Evolutionary conservation across 352 stramenopile species (phyloP).

Genomic region (Elongisporangium anandrum): DNA sequence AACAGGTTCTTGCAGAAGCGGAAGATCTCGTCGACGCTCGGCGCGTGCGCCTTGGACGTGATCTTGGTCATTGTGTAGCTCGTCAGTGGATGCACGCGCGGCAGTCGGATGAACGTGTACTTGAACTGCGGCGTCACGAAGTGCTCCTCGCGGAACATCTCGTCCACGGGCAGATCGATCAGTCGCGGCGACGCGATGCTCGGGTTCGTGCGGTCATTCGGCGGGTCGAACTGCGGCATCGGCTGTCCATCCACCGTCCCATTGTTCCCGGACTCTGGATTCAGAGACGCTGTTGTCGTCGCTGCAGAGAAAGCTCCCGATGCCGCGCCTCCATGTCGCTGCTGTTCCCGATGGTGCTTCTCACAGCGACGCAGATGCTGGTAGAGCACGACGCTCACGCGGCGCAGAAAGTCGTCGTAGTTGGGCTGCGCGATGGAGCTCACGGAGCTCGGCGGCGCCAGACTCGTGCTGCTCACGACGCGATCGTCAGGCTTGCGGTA

Average conservation of each 20-base stretch:
- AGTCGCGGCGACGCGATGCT: slow-evolving; percentile 54
- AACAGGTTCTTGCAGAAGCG: slow-evolving; percentile 94
- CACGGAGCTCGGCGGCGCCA: slow-evolving; percentile 65
- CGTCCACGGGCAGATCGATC: slow-evolving; percentile 67
- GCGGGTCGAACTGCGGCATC: slow-evolving; percentile 5
- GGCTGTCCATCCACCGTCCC: neutral
- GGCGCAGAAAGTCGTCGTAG: slow-evolving; percentile 87
- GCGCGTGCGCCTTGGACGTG: slow-evolving; percentile 74
- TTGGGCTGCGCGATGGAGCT: slow-evolving; percentile 87
- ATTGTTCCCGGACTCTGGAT: neutral
- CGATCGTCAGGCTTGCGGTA: slow-evolving; percentile 82
- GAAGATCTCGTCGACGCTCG: slow-evolving; percentile 91
- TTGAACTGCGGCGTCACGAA: slow-evolving; percentile 88
- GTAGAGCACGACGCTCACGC: slow-evolving; percentile 87
- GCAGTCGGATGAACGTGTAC: slow-evolving; percentile 80
- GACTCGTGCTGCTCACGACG: slow-evolving; percentile 47
- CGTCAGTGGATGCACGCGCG: slow-evolving; percentile 68
- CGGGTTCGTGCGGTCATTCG: slow-evolving; percentile 12
- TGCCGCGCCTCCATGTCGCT: slow-evolving; percentile 27
- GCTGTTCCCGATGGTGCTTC: slow-evolving; percentile 69
- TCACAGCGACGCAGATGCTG: slow-evolving; percentile 87
- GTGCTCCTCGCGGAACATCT: slow-evolving; percentile 86
- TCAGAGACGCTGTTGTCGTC: slow-evolving; percentile 8
- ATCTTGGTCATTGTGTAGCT: slow-evolving; percentile 85
- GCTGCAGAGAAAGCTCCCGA: slow-evolving; percentile 6